phyloP scores from a whole-genome alignment of 805 yeast genomes.

The Candida gorgasii region DNA sequence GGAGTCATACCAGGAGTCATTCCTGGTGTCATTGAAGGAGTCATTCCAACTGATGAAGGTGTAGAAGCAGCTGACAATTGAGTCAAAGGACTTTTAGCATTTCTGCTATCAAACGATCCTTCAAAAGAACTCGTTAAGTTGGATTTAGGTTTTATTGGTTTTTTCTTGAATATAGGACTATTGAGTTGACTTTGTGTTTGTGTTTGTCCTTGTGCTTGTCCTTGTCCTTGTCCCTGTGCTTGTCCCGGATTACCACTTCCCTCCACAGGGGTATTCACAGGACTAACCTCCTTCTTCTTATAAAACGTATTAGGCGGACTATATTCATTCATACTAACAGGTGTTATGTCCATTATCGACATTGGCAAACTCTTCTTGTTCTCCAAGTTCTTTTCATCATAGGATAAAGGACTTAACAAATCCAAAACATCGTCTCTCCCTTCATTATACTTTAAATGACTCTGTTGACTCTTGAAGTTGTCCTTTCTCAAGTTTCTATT shows the following conservation, averaged over 20 bases:
- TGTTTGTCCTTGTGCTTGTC: no score
- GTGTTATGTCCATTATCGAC: conserved; percentile 26
- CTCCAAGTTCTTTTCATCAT: conserved; percentile 26
- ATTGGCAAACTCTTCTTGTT: conserved; percentile 9
- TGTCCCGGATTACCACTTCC: no score
- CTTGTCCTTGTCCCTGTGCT: neutral
- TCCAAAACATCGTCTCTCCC: conserved; percentile 18
- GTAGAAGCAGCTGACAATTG: neutral
- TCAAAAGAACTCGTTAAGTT: conserved; percentile 24
- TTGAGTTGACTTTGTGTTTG: no score
- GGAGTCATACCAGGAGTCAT: neutral
- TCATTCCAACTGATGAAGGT: neutral
- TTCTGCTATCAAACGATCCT: no score
- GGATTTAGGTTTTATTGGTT: conserved; percentile 16
- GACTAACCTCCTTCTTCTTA: conserved; percentile 22
- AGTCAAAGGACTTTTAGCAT: neutral
- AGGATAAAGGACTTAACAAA: conserved; percentile 40
- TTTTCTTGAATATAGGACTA: conserved; percentile 9
- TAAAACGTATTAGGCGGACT: conserved; percentile 18
- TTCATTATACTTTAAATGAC: conserved; percentile 19
- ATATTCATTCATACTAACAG: conserved; percentile 31
- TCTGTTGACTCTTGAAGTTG: conserved; percentile 25
- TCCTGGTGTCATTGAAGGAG: neutral
- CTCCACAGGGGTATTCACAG: conserved; percentile 17
- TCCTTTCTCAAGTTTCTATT: conserved; percentile 40